phyloP scores from a whole-genome alignment of 2,329 filamentous ascomycete genomes.

The Cadophora sp. region DNA sequence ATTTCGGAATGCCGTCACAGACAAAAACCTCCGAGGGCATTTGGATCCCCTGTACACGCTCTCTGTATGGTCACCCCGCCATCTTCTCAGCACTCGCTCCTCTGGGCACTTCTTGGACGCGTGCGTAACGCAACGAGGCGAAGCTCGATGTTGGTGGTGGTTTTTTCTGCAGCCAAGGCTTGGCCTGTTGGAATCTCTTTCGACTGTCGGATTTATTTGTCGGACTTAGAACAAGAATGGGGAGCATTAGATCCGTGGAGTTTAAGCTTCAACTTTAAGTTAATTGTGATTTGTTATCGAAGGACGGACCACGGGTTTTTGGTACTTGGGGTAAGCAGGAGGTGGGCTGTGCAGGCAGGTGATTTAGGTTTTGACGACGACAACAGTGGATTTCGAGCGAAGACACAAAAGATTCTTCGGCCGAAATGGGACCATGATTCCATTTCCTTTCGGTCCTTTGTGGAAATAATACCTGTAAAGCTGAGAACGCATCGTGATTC shows the following conservation, averaged over 20 bases:
- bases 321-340: not conserved
- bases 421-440: not conserved
- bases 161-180: slow-evolving; percentile 5
- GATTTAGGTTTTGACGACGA: not conserved
- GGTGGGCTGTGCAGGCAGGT: not conserved
- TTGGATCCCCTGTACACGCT: not conserved
- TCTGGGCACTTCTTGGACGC: not conserved
- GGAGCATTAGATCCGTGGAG: not conserved
- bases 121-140: slow-evolving; percentile 18
- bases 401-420: not conserved
- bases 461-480: not conserved
- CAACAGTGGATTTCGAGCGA: not conserved
- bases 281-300: not conserved
- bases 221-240: not conserved
- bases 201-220: not conserved
- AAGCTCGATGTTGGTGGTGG: not conserved
- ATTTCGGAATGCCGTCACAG: slow-evolving; percentile 15
- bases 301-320: not conserved
- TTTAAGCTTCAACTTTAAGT: not conserved
- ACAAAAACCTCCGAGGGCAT: not conserved
- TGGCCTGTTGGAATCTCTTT: not conserved
- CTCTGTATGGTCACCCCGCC: slow-evolving; percentile 16
- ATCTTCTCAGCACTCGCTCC: not conserved
- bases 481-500: not conserved
- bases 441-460: not conserved